A percentile compares a stretch with the other conserved stretches of the same genome.
Conservation (phyloP, 148 eudicot species). For the Diospyros kaki region DNA sequence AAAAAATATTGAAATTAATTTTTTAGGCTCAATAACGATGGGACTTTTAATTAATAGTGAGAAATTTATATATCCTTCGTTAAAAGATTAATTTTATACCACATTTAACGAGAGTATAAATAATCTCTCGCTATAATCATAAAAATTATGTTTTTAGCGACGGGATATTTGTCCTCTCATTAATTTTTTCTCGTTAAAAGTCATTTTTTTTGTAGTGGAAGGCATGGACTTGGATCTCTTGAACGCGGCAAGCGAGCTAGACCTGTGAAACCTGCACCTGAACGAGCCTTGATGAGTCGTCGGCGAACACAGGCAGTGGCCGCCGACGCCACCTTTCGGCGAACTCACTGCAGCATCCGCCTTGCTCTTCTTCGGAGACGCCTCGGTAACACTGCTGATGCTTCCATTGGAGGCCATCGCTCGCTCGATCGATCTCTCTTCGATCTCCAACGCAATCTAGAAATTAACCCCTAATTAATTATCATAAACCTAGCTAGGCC, state of each 20-base stretch:
- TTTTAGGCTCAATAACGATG: too few relatives aligned
- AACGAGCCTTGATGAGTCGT: constrained; percentile 27
- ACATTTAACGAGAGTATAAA: too few relatives aligned
- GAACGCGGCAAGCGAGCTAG: constrained; percentile 13
- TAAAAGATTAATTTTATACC: too few relatives aligned
- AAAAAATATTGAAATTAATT: too few relatives aligned
- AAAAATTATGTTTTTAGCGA: too few relatives aligned
- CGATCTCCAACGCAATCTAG: background rate
- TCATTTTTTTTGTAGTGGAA: background rate
- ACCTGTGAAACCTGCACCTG: constrained; percentile 25
- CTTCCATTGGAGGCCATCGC: constrained; percentile 11
- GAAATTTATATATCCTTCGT: too few relatives aligned
- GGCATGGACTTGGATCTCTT: constrained; percentile 25
- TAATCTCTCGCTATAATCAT: too few relatives aligned
- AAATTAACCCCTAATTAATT: background rate
- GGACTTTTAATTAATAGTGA: too few relatives aligned
- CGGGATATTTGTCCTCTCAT: too few relatives aligned
- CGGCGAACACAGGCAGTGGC: constrained; percentile 23
- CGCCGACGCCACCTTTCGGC: constrained; percentile 9
- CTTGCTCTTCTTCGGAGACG: background rate
- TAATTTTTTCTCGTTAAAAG: too few relatives aligned
- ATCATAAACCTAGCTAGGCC: background rate
- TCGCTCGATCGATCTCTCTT: background rate
- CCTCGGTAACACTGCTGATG: constrained; percentile 11
- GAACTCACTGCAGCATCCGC: background rate